phyloP scores from a whole-genome alignment of 495 filamentous ascomycete species.

The Penicillium angulare region DNA sequence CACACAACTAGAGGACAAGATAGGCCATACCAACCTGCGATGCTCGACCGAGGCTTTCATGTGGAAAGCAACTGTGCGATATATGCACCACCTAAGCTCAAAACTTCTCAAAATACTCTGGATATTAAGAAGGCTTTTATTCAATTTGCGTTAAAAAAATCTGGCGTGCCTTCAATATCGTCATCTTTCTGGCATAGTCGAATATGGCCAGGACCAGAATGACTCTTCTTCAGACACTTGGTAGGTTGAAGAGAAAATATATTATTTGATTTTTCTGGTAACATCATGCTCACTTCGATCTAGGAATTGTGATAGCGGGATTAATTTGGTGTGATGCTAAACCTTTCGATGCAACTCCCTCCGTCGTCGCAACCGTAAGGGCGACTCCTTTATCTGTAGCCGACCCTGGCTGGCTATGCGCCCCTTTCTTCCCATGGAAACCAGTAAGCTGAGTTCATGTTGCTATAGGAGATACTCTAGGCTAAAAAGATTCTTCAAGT shows the following conservation, averaged over 20 bases:
- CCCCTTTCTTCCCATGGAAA: constrained; percentile 14
- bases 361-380: constrained; percentile 5
- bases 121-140: not conserved
- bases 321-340: constrained; percentile 6
- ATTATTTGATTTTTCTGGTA: not conserved
- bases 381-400: constrained; percentile 2
- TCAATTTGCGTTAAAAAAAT: not conserved
- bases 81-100: not conserved
- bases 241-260: not conserved
- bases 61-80: not conserved
- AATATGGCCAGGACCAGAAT: constrained; percentile 9
- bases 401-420: not conserved
- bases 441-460: constrained; percentile 5
- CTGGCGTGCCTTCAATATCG: constrained; percentile 1
- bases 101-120: not conserved
- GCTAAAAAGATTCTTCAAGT: constrained; percentile 1
- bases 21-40: not conserved
- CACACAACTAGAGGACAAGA: not conserved
- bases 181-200: not conserved
- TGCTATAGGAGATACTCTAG: not conserved
- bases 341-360: constrained; percentile 1
- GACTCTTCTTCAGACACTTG: constrained; percentile 1
- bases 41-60: constrained; percentile 5
- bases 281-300: not conserved
- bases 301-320: not conserved